Evolutionary conservation across 805 yeast species (phyloP), one percentile per base, ranked within the genome.

Genomic region (Suhomyces faveliae): DNA sequence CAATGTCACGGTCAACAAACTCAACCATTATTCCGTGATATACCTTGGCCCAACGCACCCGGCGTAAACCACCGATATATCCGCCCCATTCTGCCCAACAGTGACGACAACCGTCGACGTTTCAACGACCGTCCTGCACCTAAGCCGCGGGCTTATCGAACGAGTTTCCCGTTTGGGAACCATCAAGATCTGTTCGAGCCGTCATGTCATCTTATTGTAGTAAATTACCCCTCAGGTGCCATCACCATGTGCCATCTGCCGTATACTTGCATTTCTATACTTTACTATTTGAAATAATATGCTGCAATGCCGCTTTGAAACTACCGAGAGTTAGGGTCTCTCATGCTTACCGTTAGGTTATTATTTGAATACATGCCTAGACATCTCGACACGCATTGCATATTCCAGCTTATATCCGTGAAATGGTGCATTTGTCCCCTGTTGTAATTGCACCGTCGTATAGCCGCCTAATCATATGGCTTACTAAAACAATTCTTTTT

Each of bases 371-470:
- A 6, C 27, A 7, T 7, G 27, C 27, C 9, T 24, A 24, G 9
- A 24, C 10, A 24, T 30, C 12, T 30, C 35, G 12, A n/a, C 25
- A 24, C 8, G 25, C 25, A 8, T 24, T 24, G 30, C 40, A 37
- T 37, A 37, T 20, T 12, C 11, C 40, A 37, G 40, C 40, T 24
- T 37, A 20, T 37, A 20, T 37, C 40, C 40, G 40, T 17, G n/a
- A 11, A 7, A 4, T n/a, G 10, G 10, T 6, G 29, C 29, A 27
- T n/a, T n/a, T n/a, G n/a, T n/a, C n/a, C n/a, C n/a, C n/a, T n/a
- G n/a, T n/a, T n/a, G n/a, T n/a, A n/a, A n/a, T n/a, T n/a, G n/a
- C n/a, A n/a, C n/a, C n/a, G n/a, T 27, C 15, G 30, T 27, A 12
- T 27, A 6, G 30, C 30, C 30, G 30, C 9, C 6, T 27, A 15